Percentiles rank a stretch among this genome's conserved stretches.
Evolutionary conservation across 2,329 filamentous ascomycete species (phyloP).

Genomic region (Pyrenophora seminiperda): DNA sequence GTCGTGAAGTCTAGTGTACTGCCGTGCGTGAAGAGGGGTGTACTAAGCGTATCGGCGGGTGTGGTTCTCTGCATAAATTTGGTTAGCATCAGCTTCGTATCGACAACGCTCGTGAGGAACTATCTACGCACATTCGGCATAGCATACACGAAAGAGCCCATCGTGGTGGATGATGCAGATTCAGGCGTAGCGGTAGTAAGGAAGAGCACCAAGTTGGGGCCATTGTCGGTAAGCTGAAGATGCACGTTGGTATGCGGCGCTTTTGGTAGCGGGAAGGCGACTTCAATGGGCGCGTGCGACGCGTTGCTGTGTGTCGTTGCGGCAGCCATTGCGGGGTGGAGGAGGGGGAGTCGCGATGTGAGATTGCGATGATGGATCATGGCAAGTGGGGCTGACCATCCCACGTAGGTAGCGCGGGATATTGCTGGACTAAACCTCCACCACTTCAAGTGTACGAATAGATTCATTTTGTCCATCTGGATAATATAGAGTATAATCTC

Average conservation of each 20-base stretch:
- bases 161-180: slow-evolving; percentile 43
- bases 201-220: slow-evolving; percentile 61
- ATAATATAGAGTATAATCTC: no score
- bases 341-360: background rate
- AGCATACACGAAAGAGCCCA: slow-evolving; percentile 93
- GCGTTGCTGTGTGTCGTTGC: slow-evolving; percentile 17
- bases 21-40: slow-evolving; percentile 76
- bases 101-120: background rate
- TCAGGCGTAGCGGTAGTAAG: slow-evolving; percentile 58
- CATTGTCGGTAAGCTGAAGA: slow-evolving; percentile 61
- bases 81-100: slow-evolving; percentile 13
- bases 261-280: slow-evolving; percentile 63
- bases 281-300: slow-evolving; percentile 54
- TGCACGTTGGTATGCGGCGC: slow-evolving; percentile 63
- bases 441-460: no score
- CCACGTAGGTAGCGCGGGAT: slow-evolving; percentile 1
- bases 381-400: slow-evolving; percentile 10
- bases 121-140: slow-evolving; percentile 75
- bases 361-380: slow-evolving; percentile 3
- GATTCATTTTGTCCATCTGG: no score
- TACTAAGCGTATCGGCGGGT: slow-evolving; percentile 69
- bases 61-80: slow-evolving; percentile 42
- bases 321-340: slow-evolving; percentile 26
- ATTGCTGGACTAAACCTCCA: background rate
- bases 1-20: slow-evolving; percentile 84